Base-by-base conservation (phyloP, 768 basidiomycete genomes). In the Tephrocybe sp. region DNA sequence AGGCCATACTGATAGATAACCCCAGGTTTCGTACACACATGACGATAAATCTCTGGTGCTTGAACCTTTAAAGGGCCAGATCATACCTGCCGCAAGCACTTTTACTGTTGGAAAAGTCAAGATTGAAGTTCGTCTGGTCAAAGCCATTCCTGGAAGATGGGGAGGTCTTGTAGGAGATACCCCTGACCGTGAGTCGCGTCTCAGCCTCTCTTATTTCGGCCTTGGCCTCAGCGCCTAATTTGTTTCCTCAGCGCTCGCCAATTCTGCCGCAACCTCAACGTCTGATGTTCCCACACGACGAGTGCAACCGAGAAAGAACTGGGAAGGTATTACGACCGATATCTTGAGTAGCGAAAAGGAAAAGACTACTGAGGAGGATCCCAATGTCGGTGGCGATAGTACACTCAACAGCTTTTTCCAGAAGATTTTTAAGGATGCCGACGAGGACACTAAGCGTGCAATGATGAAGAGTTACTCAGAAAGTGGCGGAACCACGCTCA, bases 401-500 rank as follows among this genome's bases (percentile, higher is more conserved):
- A 82, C 89, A 4, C 78, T 97, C 50, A 95, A 97, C 67, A 61
- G 75, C 23, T 91, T 95, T 72, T 94, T 94, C 82, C 88, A 90
- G 62, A 88, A 91, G 71, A 82, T 99, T 54, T 99, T 88, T 61
- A 76, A 79, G 5, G 90, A 89, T 64, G 89, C 94, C 21, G 93
- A 97, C 57, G 90, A 93, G 0, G 91, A 99, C 59, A 91, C 94
- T 12, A 83, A 77, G 60, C 80, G 85, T 30, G 97, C 97, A 3
- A 99, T 99, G 94, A 84, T 97, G 84, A 99, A 99, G 79, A 94
- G 91, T 63, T 97, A 91, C 66, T 76, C 78, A 52, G 95, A 99
- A 73, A 92, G 90, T 57, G 93, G 93, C 6, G 97, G 97, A 7
- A 99, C 97, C 8, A 87, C 92, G 0, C 73, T 99, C 33, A 94